Percentiles rank a stretch among this genome's conserved stretches.
phyloP scores from a whole-genome alignment of 495 filamentous ascomycete species.

The Trichoderma asperelloides region DNA sequence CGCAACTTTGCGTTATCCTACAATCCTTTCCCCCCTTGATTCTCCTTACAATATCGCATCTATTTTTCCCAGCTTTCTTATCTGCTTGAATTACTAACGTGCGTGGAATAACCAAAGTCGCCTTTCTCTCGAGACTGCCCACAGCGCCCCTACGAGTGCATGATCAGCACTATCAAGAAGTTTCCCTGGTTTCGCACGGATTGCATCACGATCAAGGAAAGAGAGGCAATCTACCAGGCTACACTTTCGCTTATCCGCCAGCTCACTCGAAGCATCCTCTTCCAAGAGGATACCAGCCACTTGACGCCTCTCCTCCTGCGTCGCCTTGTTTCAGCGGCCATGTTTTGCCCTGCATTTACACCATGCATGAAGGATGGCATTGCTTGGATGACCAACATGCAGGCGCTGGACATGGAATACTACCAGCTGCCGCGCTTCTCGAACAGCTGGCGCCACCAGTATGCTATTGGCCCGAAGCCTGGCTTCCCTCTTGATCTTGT shows the following conservation, averaged over 20 bases:
- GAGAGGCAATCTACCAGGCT: slow-evolving; percentile 47
- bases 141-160: slow-evolving; percentile 65
- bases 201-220: slow-evolving; percentile 55
- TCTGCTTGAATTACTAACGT: not conserved
- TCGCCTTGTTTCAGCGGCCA: slow-evolving; percentile 47
- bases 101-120: slow-evolving; percentile 34
- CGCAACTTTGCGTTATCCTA: not conserved
- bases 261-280: slow-evolving; percentile 4
- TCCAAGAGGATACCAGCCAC: slow-evolving; percentile 32
- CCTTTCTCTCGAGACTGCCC: slow-evolving; percentile 55
- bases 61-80: not conserved
- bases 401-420: slow-evolving; percentile 13
- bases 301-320: slow-evolving; percentile 47
- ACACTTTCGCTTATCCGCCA: slow-evolving; percentile 38
- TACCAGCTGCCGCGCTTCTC: slow-evolving; percentile 31
- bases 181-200: slow-evolving; percentile 60
- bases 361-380: slow-evolving; percentile 51
- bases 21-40: not conserved
- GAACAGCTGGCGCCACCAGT: slow-evolving; percentile 31
- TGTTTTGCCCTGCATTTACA: slow-evolving; percentile 57
- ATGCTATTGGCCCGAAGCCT: slow-evolving; percentile 32
- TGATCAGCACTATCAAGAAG: slow-evolving; percentile 69
- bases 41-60: slow-evolving; percentile 11
- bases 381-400: slow-evolving; percentile 19
- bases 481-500: slow-evolving; percentile 32